phyloP scores from a whole-genome alignment of 2,329 filamentous ascomycete genomes.

The Colletotrichum karsti region DNA sequence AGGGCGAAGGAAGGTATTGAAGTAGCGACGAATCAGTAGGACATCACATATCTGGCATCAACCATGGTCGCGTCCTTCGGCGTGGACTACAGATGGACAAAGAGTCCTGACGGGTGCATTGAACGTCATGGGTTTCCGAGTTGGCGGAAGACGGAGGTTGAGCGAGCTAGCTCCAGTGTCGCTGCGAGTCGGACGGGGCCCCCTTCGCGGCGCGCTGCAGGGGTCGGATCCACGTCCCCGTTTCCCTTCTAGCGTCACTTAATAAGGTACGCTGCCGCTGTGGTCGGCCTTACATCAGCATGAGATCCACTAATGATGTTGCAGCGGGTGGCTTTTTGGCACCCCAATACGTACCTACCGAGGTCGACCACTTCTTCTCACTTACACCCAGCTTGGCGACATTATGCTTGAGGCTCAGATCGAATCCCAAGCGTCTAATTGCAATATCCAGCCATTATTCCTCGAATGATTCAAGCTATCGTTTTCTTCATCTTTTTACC shows the following conservation, averaged over 20 bases:
- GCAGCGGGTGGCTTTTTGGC: not conserved
- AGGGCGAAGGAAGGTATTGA: not conserved
- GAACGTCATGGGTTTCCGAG: conserved; percentile 27
- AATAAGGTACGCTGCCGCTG: not conserved
- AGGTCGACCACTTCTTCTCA: not conserved
- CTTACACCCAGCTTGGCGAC: not conserved
- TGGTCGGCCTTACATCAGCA: conserved; percentile 25
- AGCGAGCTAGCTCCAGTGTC: conserved; percentile 26
- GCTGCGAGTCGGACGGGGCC: conserved; percentile 24
- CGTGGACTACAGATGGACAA: conserved; percentile 22
- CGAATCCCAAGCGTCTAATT: no score
- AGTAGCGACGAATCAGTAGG: conserved; percentile 13
- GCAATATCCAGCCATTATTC: no score
- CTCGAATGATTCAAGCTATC: no score
- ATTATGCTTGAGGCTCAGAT: no score
- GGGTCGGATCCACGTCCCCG: conserved; percentile 23
- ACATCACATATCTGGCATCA: conserved; percentile 26
- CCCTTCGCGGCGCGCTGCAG: conserved; percentile 22
- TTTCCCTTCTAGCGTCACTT: conserved; percentile 22
- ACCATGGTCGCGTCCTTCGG: conserved; percentile 21
- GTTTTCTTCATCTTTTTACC: no score
- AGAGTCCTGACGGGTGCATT: conserved; percentile 23
- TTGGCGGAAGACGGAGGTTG: conserved; percentile 27
- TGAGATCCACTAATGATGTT: not conserved
- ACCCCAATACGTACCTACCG: conserved; percentile 7